A percentile compares a stretch with the other conserved stretches of the same genome.
Conservation (phyloP, 495 filamentous ascomycete genomes). For the Aspergillus ostianus region DNA sequence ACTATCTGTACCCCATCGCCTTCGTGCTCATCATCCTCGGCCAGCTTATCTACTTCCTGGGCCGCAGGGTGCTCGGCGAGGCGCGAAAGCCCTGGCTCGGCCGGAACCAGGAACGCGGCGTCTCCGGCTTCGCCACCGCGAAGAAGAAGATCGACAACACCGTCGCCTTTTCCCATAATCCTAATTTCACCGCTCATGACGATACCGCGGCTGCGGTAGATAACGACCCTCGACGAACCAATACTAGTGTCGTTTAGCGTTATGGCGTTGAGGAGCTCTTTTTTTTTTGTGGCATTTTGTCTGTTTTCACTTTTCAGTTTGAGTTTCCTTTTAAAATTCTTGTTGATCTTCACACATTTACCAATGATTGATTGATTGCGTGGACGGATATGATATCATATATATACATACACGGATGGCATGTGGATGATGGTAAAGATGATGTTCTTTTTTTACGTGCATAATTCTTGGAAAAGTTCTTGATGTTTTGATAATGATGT, state of each 20-base stretch:
- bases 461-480: neutral
- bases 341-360: neutral
- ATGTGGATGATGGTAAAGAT: neutral
- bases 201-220: neutral
- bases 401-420: neutral
- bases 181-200: slow-evolving; percentile 7
- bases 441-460: neutral
- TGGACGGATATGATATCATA: neutral
- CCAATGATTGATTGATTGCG: neutral
- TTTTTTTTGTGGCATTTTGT: neutral
- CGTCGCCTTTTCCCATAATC: slow-evolving; percentile 6
- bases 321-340: neutral
- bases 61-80: slow-evolving; percentile 75
- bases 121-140: slow-evolving; percentile 83
- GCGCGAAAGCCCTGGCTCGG: slow-evolving; percentile 94
- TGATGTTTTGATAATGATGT: neutral
- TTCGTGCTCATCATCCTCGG: slow-evolving; percentile 89
- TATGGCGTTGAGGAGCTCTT: slow-evolving; percentile 5
- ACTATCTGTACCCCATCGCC: slow-evolving; percentile 92
- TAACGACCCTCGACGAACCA: slow-evolving; percentile 7
- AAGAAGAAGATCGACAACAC: slow-evolving; percentile 65
- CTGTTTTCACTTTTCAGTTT: slow-evolving; percentile 3
- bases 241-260: slow-evolving; percentile 12
- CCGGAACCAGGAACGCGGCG: slow-evolving; percentile 73
- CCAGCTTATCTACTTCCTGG: slow-evolving; percentile 77